These are phyloP conservation scores for Gossypium davidsonii DNA, from an alignment of 441 rosid species.

Conservation along the genomic window DNA sequence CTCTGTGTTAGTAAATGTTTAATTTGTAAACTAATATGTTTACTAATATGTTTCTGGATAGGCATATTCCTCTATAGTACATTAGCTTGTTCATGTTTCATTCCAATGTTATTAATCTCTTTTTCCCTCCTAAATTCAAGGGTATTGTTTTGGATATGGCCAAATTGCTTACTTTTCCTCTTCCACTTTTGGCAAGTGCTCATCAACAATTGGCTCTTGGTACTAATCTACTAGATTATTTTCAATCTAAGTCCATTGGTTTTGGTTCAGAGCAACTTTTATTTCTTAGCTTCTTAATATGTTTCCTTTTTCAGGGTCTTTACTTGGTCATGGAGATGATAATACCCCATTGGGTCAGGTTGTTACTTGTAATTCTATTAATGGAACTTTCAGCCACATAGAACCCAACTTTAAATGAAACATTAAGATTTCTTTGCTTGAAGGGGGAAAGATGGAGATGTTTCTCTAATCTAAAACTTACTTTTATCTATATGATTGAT, in stretches of 20 bases:
- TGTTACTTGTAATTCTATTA: conserved; percentile 14
- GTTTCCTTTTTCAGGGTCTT: conserved; percentile 46
- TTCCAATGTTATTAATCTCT: conserved; percentile 19
- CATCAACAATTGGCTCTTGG: conserved; percentile 84
- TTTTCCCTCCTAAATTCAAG: conserved; percentile 34
- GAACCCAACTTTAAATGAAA: neutral
- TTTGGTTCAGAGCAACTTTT: conserved; percentile 6
- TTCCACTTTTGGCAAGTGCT: conserved; percentile 75
- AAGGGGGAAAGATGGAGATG: neutral
- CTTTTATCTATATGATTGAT: neutral
- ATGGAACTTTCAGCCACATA: conserved; percentile 6
- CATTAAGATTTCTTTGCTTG: neutral
- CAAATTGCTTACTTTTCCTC: conserved; percentile 69
- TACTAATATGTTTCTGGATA: neutral
- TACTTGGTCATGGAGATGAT: conserved; percentile 42
- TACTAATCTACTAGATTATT: conserved; percentile 22
- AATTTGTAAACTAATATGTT: neutral
- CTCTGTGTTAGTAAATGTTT: neutral
- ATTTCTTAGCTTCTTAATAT: conserved; percentile 17
- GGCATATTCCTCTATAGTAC: neutral
- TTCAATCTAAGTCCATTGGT: conserved; percentile 11
- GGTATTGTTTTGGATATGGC: conserved; percentile 63
- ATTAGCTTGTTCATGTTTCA: conserved; percentile 4
- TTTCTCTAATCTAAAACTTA: neutral
- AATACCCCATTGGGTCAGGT: conserved; percentile 61